phyloP scores from a whole-genome alignment of 2,329 filamentous ascomycete genomes.

The Hirsutella thompsonii region DNA sequence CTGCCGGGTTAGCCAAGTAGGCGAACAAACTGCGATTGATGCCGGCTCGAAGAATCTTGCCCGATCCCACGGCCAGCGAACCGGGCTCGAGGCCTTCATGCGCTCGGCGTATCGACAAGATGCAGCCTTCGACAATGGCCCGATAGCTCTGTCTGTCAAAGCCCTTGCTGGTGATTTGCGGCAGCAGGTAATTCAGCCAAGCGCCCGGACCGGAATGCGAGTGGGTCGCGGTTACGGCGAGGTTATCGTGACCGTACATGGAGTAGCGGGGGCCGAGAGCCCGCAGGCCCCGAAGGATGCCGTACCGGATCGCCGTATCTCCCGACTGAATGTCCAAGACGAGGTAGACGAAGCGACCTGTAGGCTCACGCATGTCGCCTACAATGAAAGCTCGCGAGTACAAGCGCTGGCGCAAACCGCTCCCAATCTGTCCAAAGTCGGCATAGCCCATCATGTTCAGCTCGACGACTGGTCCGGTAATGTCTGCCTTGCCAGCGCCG shows the following conservation, averaged over 20 bases:
- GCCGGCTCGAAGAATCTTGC: constrained; percentile 56
- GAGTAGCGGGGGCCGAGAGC: constrained; percentile 58
- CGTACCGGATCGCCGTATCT: constrained; percentile 75
- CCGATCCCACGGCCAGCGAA: constrained; percentile 49
- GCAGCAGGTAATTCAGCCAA: constrained; percentile 85
- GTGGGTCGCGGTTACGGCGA: constrained; percentile 86
- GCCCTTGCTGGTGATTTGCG: constrained; percentile 75
- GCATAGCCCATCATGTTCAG: constrained; percentile 88
- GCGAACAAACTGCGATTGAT: constrained; percentile 76
- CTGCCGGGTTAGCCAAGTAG: constrained; percentile 68
- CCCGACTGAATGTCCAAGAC: constrained; percentile 78
- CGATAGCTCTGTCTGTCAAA: constrained; percentile 78
- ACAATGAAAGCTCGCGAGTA: constrained; percentile 83
- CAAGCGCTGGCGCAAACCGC: constrained; percentile 70
- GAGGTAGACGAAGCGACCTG: constrained; percentile 70
- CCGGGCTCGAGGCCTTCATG: constrained; percentile 48
- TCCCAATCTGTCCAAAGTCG: constrained; percentile 63
- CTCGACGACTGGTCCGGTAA: constrained; percentile 66
- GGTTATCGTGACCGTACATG: constrained; percentile 58
- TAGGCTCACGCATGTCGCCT: constrained; percentile 49
- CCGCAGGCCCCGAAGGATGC: constrained; percentile 61
- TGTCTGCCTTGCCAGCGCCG: constrained; percentile 40
- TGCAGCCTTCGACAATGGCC: constrained; percentile 73
- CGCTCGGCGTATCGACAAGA: constrained; percentile 67
- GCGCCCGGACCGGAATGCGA: constrained; percentile 82